Percentiles rank a stretch among this genome's conserved stretches.
phyloP scores from a whole-genome alignment of 768 basidiomycete genomes.

The Lentinula boryana region DNA sequence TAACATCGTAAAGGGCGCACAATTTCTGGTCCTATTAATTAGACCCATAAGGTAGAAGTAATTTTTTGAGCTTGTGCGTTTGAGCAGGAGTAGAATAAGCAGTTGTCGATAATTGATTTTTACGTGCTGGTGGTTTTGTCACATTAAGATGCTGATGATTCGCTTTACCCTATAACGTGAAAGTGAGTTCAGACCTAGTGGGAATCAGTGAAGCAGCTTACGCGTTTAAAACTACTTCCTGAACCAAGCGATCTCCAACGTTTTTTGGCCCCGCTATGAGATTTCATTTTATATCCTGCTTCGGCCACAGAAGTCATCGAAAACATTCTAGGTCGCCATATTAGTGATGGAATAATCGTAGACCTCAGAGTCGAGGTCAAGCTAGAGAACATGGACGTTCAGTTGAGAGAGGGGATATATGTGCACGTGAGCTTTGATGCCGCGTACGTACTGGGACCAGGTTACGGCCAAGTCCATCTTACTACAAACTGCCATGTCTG shows the following conservation, averaged over 20 bases:
- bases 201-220: conserved; percentile 25
- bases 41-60: conserved; percentile 64
- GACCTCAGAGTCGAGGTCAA: conserved; percentile 4
- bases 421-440: background rate
- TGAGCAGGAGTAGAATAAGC: conserved; percentile 63
- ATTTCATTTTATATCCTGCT: conserved; percentile 74
- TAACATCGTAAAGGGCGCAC: background rate
- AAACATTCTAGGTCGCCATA: conserved; percentile 36
- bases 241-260: conserved; percentile 70
- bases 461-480: background rate
- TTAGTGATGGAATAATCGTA: conserved; percentile 8
- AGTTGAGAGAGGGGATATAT: background rate
- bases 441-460: background rate
- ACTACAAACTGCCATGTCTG: conserved; percentile 2
- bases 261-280: conserved; percentile 78
- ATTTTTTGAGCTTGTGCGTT: conserved; percentile 59
- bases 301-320: conserved; percentile 50
- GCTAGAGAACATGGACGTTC: conserved; percentile 16
- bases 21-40: background rate
- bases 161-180: conserved; percentile 52
- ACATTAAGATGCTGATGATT: conserved; percentile 70
- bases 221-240: conserved; percentile 66
- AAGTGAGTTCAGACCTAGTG: background rate
- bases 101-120: conserved; percentile 61
- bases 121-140: conserved; percentile 54